Evolutionary conservation across 208 protist species (phyloP).

Genomic region (Zelonia costaricensis): DNA sequence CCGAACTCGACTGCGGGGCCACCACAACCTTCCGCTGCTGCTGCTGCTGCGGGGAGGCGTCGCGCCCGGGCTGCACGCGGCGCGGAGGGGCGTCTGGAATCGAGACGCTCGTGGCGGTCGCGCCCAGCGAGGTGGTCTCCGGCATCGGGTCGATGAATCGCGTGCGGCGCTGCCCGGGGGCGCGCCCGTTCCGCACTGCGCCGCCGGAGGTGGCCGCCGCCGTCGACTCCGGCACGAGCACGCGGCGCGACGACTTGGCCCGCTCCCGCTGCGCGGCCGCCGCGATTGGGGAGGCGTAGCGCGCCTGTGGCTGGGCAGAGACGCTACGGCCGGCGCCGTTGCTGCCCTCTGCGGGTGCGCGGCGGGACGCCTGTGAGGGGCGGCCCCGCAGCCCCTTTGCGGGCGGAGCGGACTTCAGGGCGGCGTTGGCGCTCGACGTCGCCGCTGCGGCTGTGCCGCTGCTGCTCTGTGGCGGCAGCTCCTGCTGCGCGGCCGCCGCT

Average conservation of each 20-base stretch:
- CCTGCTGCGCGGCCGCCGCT: background rate
- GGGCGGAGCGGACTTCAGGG: background rate
- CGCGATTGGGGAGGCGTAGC: background rate
- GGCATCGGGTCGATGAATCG: constrained; percentile 8
- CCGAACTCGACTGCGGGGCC: background rate
- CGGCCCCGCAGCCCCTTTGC: constrained; percentile 1
- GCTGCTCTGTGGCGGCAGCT: background rate
- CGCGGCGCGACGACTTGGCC: constrained; percentile 1
- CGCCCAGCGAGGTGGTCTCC: too few species aligned
- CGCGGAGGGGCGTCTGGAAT: background rate
- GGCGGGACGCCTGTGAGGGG: background rate
- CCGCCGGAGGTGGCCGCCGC: background rate
- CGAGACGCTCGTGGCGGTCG: background rate
- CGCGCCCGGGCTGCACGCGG: background rate
- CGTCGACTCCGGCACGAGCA: background rate
- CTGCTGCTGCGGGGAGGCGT: background rate
- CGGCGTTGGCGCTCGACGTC: background rate
- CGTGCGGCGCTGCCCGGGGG: constrained; percentile 2
- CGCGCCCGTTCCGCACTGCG: background rate
- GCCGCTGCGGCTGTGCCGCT: background rate
- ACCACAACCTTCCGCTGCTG: background rate
- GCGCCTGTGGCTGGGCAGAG: background rate
- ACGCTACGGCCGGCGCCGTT: background rate
- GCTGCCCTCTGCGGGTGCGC: background rate
- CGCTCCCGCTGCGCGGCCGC: background rate